Percentiles rank a stretch among this genome's conserved stretches.
phyloP scores from a whole-genome alignment of 2,329 filamentous ascomycete species.

The Gremmenia infestans region DNA sequence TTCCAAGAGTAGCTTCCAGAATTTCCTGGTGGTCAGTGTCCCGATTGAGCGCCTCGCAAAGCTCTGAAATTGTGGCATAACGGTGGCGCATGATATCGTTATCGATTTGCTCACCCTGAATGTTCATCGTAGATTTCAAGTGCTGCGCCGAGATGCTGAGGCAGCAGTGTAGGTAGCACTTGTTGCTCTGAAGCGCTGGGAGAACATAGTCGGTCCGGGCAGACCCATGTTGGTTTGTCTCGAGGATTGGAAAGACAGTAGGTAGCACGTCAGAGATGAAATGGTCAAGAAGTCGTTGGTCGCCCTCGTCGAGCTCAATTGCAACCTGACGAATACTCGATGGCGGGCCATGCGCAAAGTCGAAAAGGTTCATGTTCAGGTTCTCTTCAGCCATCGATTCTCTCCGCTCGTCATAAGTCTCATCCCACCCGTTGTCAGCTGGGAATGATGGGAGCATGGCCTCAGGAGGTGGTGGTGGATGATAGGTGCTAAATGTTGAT shows the following conservation, averaged over 20 bases:
- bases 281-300: constrained; percentile 82
- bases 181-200: constrained; percentile 84
- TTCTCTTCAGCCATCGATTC: constrained; percentile 59
- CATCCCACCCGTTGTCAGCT: constrained; percentile 67
- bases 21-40: constrained; percentile 84
- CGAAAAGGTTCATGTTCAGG: constrained; percentile 75
- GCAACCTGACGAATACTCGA: constrained; percentile 61
- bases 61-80: constrained; percentile 77
- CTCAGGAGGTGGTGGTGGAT: constrained; percentile 68
- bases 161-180: constrained; percentile 91
- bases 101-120: constrained; percentile 70
- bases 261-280: constrained; percentile 86
- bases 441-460: constrained; percentile 60
- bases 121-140: constrained; percentile 70
- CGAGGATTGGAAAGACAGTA: constrained; percentile 85
- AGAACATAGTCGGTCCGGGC: constrained; percentile 78
- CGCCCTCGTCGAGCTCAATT: constrained; percentile 81
- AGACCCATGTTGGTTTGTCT: constrained; percentile 81
- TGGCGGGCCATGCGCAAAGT: constrained; percentile 66
- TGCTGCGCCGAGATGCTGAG: constrained; percentile 90
- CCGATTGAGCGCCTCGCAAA: constrained; percentile 74
- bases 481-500: constrained; percentile 89
- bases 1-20: constrained; percentile 84
- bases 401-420: constrained; percentile 61
- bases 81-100: constrained; percentile 89